Conservation (phyloP, 208 protist genomes). For the Trypanosoma avium region DNA sequence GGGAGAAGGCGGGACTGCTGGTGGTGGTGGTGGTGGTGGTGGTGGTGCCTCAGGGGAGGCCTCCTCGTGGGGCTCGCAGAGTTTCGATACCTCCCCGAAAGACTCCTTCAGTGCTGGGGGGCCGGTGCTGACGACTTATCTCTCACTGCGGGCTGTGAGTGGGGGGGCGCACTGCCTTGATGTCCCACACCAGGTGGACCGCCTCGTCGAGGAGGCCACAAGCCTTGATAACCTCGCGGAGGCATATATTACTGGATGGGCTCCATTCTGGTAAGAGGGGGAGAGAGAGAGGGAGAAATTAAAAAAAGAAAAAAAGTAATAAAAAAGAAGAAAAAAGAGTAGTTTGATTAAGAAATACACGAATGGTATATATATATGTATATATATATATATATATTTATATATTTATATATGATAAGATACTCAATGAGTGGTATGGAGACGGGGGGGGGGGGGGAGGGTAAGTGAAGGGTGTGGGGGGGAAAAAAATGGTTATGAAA, state of each 20-base stretch:
- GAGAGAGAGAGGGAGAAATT: not conserved
- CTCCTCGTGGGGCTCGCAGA: slow-evolving; percentile 55
- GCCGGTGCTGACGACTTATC: slow-evolving; percentile 75
- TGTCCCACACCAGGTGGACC: slow-evolving; percentile 86
- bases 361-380: too few species aligned
- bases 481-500: too few species aligned
- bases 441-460: too few species aligned
- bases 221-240: slow-evolving; percentile 87
- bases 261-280: slow-evolving; percentile 81
- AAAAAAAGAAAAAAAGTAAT: slow-evolving; percentile 3
- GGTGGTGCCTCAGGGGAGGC: slow-evolving; percentile 23
- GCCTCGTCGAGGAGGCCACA: slow-evolving; percentile 88
- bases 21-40: slow-evolving; percentile 44
- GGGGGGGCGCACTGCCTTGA: slow-evolving; percentile 63
- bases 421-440: too few species aligned
- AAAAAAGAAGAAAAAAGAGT: slow-evolving; percentile 7
- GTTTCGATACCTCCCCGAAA: slow-evolving; percentile 29
- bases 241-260: slow-evolving; percentile 90
- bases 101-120: slow-evolving; percentile 20
- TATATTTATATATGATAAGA: too few species aligned
- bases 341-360: not conserved
- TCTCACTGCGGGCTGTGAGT: slow-evolving; percentile 59
- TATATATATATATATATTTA: too few species aligned
- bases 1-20: slow-evolving; percentile 30
- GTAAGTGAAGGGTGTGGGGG: too few species aligned